phyloP scores from a whole-genome alignment of 352 stramenopile genomes.

The Pythium folliculosum region DNA sequence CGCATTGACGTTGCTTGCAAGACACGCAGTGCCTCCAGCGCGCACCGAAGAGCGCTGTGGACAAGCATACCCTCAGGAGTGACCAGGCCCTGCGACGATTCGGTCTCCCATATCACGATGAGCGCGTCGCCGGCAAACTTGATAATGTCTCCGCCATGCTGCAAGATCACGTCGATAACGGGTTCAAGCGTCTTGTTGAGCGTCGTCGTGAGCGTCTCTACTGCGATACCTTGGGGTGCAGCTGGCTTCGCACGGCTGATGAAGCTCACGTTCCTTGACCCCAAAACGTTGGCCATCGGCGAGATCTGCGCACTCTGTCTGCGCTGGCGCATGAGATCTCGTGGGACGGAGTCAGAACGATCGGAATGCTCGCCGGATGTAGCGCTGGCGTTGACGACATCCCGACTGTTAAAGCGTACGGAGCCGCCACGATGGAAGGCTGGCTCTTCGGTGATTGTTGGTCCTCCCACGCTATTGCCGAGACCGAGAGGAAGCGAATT shows the following conservation, averaged over 20 bases:
- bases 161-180: conserved; percentile 76
- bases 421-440: not conserved
- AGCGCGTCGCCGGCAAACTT: conserved; percentile 83
- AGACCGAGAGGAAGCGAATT: conserved; percentile 23
- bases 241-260: conserved; percentile 50
- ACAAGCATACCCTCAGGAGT: conserved; percentile 51
- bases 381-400: conserved; percentile 8
- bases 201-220: conserved; percentile 72
- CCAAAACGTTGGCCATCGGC: not conserved
- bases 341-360: conserved; percentile 26
- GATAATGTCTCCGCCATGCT: conserved; percentile 79
- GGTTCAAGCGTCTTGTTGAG: conserved; percentile 81
- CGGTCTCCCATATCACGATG: conserved; percentile 82
- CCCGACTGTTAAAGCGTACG: conserved; percentile 12
- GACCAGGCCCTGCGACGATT: conserved; percentile 38
- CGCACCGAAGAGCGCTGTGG: conserved; percentile 59
- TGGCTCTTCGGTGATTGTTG: not conserved
- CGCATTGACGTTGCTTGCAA: conserved; percentile 33
- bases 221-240: conserved; percentile 56
- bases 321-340: conserved; percentile 46
- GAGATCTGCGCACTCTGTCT: conserved; percentile 31
- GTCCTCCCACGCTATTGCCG: not conserved
- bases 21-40: conserved; percentile 54
- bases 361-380: conserved; percentile 17
- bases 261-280: conserved; percentile 38